Percentiles rank a stretch among this genome's conserved stretches.
These are phyloP conservation scores for Phaseolus lunatus DNA, from an alignment of 306 rosid species.

Conservation along the genomic window DNA sequence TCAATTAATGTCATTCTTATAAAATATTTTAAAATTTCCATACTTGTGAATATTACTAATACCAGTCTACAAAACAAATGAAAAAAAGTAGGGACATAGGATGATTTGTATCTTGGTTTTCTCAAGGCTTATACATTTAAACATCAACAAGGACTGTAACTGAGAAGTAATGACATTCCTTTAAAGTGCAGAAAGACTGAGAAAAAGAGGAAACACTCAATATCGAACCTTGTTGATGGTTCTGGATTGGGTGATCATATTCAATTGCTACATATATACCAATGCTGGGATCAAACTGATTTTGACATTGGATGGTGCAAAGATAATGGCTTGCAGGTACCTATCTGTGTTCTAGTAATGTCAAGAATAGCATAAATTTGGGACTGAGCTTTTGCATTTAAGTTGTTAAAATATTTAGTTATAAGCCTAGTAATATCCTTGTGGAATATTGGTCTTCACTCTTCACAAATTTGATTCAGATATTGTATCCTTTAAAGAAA, in stretches of 20 bases:
- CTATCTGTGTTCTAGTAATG: slow-evolving; percentile 29
- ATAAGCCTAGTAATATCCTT: slow-evolving; percentile 33
- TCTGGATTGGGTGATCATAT: slow-evolving; percentile 96
- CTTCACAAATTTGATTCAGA: slow-evolving; percentile 27
- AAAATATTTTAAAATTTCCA: not conserved
- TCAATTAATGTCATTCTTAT: slow-evolving; percentile 1
- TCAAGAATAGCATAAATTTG: slow-evolving; percentile 21
- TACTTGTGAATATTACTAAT: slow-evolving; percentile 33
- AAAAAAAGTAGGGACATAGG: not conserved
- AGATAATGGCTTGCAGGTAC: slow-evolving; percentile 82
- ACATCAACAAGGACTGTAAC: slow-evolving; percentile 26
- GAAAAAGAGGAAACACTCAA: slow-evolving; percentile 78
- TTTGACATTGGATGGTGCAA: slow-evolving; percentile 89
- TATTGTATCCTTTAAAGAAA: slow-evolving; percentile 20
- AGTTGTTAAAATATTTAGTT: slow-evolving; percentile 39
- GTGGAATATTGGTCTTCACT: slow-evolving; percentile 20
- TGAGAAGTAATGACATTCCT: slow-evolving; percentile 39
- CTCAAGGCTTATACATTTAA: slow-evolving; percentile 17
- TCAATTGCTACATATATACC: slow-evolving; percentile 86
- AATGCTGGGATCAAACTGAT: slow-evolving; percentile 76
- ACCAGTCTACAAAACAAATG: not conserved
- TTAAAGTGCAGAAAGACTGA: slow-evolving; percentile 69
- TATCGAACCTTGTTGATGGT: slow-evolving; percentile 84
- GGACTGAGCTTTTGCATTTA: slow-evolving; percentile 29
- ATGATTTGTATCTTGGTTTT: slow-evolving; percentile 29